A percentile compares a stretch with the other conserved stretches of the same genome.
Conservation (phyloP, 768 basidiomycete species). For the Lentinula boryana region DNA sequence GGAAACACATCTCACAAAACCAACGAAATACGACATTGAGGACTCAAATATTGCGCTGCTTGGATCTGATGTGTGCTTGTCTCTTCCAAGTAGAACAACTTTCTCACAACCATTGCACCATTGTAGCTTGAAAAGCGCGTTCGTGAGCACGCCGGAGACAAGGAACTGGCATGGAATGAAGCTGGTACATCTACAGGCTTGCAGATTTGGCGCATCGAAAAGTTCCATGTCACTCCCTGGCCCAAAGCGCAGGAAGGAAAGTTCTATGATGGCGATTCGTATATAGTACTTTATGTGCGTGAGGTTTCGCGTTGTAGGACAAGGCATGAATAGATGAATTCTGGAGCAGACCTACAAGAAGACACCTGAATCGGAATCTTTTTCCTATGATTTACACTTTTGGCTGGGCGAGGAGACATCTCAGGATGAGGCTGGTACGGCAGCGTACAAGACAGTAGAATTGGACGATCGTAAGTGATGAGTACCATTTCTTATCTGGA, state of each 20-base stretch:
- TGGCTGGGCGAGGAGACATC: slow-evolving; percentile 57
- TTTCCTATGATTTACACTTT: slow-evolving; percentile 59
- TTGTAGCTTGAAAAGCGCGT: slow-evolving; percentile 52
- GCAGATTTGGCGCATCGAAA: slow-evolving; percentile 56
- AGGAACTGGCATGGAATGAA: slow-evolving; percentile 43
- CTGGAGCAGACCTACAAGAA: slow-evolving; percentile 50
- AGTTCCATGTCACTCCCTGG: slow-evolving; percentile 50
- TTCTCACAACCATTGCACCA: background rate
- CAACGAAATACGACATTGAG: slow-evolving; percentile 48
- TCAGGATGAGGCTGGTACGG: slow-evolving; percentile 52
- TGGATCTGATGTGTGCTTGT: slow-evolving; percentile 48
- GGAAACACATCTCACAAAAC: slow-evolving; percentile 39
- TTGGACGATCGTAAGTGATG: slow-evolving; percentile 50
- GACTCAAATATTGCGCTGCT: slow-evolving; percentile 60
- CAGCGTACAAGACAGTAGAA: slow-evolving; percentile 63
- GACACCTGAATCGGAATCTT: slow-evolving; percentile 34
- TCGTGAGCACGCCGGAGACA: slow-evolving; percentile 43
- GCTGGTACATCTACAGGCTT: slow-evolving; percentile 38
- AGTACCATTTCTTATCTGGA: background rate
- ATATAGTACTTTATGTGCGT: slow-evolving; percentile 56
- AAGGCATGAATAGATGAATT: background rate
- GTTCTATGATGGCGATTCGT: slow-evolving; percentile 64
- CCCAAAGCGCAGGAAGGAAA: slow-evolving; percentile 42
- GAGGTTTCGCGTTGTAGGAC: background rate
- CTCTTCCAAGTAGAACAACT: background rate